Evolutionary conservation across 208 protist species (phyloP).

Genomic region (Kentomonas sorsogonicus): DNA sequence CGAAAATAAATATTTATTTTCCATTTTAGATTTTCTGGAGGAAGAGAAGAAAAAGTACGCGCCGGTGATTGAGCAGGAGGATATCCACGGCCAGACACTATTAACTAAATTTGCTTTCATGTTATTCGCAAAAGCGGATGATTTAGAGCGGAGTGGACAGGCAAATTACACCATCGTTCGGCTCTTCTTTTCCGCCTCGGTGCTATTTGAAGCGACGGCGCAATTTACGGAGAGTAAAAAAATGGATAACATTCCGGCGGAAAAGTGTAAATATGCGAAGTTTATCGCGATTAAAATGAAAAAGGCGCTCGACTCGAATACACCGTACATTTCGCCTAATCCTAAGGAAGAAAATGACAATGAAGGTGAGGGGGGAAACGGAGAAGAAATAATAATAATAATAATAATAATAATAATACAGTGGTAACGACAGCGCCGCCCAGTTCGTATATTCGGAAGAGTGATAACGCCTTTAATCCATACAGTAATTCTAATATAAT

Average conservation of each 20-base stretch:
- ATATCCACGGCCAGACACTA: constrained; percentile 44
- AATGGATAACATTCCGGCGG: constrained; percentile 51
- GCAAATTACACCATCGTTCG: constrained; percentile 46
- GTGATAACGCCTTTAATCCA: neutral
- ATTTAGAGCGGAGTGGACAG: constrained; percentile 55
- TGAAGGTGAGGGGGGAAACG: constrained; percentile 1
- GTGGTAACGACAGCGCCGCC: constrained; percentile 15
- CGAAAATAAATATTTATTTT: constrained; percentile 44
- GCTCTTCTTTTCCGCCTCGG: constrained; percentile 58
- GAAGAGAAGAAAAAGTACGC: constrained; percentile 33
- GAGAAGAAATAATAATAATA: neutral
- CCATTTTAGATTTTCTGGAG: constrained; percentile 44
- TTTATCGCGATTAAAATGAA: constrained; percentile 74
- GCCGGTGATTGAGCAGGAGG: constrained; percentile 22
- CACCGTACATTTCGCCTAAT: no score
- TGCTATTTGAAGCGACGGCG: constrained; percentile 74
- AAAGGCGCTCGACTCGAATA: constrained; percentile 43
- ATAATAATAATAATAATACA: neutral
- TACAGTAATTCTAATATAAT: neutral
- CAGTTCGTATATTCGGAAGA: constrained; percentile 14
- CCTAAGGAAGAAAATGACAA: constrained; percentile 40
- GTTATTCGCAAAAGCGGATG: constrained; percentile 75
- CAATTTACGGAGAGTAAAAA: constrained; percentile 65
- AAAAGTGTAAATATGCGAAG: constrained; percentile 78
- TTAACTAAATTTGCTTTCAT: constrained; percentile 59